These are phyloP conservation scores for Claviceps spartinae DNA, from an alignment of 2,329 filamentous ascomycete species.

Conservation along the genomic window DNA sequence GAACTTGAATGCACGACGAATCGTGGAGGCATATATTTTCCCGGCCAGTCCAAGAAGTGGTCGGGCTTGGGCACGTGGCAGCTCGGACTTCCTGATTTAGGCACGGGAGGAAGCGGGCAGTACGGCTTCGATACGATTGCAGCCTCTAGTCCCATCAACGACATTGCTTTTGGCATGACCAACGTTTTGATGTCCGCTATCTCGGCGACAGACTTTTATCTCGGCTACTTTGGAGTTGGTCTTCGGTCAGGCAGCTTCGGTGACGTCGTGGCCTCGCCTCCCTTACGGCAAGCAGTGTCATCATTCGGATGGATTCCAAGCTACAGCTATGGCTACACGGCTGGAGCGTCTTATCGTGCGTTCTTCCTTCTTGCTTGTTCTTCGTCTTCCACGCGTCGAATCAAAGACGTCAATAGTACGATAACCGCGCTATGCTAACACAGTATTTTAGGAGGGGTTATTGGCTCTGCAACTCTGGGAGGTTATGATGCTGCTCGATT, in stretches of 20 bases:
- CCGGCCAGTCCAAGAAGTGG: constrained; percentile 42
- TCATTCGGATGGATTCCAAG: constrained; percentile 50
- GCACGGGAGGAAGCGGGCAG: constrained; percentile 45
- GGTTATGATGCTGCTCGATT: constrained; percentile 55
- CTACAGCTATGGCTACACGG: constrained; percentile 62
- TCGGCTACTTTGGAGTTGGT: constrained; percentile 43
- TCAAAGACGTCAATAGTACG: neutral
- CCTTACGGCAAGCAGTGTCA: constrained; percentile 45
- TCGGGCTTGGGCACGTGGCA: constrained; percentile 43
- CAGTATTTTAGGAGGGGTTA: constrained; percentile 18
- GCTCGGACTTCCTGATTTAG: constrained; percentile 45
- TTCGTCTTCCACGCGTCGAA: neutral
- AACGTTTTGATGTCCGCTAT: constrained; percentile 35
- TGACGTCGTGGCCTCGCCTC: constrained; percentile 32
- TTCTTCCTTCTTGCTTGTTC: neutral
- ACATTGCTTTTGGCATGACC: constrained; percentile 27
- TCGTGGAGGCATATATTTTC: constrained; percentile 47
- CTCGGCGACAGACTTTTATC: constrained; percentile 41
- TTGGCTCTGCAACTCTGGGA: constrained; percentile 51
- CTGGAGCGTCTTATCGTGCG: constrained; percentile 59
- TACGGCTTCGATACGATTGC: constrained; percentile 45
- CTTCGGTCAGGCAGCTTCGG: constrained; percentile 40
- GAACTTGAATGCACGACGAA: constrained; percentile 38
- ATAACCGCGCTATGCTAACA: neutral
- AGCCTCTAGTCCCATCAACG: constrained; percentile 24